Base-by-base conservation (phyloP, 1,284 basidiomycete species). In the Sanghuangporus sanghuang region DNA sequence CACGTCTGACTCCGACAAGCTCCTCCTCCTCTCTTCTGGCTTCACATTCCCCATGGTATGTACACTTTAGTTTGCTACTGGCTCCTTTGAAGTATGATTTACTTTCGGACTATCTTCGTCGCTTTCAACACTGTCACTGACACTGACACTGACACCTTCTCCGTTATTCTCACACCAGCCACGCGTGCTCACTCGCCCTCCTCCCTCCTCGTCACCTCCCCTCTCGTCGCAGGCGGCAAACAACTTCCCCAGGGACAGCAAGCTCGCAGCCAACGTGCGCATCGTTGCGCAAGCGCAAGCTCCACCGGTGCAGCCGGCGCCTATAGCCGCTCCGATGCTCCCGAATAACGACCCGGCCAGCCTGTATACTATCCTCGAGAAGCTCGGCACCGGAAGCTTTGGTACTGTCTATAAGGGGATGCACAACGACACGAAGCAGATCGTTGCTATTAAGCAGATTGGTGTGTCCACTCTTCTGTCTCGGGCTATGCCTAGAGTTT, bases 381-480 rank as follows among this genome's bases (percentile, higher is more conserved):
- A 96, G 76, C 84, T 99, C 35, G 96, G 96, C 9, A 96, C 94
- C n/a, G 96, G 96, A 44, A 95, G 92, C 73, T 99, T 98, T 73
- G 96, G 96, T 6, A 92, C 89, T 1, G 96, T 99, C 58, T 99
- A 94, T 85, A 97, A 97, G 79, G 95, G 93, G 2, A 90, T 95
- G 70, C 95, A 99, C 77, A 93, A 94, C 72, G 92, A 94, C 65
- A 92, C 93, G 3, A 90, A 92, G 72, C 89, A 96, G 76, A 90
- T 95, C 66, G 97, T 99, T 27, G 96, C 96, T 57, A 95, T 99
- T 74, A 99, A 99, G 77, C 95, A 98, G 76, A 98, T 99, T 72
- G 93, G 93, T 92, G 70, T 68, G 85, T 74, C 35, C 14, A 32
- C 48, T 49, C 52, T 18, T 6, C 66, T 8, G 16, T 21, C 48